These are phyloP conservation scores for Handroanthus guayacan DNA, from an alignment of 257 asterid genomes.

Conservation along the genomic window DNA sequence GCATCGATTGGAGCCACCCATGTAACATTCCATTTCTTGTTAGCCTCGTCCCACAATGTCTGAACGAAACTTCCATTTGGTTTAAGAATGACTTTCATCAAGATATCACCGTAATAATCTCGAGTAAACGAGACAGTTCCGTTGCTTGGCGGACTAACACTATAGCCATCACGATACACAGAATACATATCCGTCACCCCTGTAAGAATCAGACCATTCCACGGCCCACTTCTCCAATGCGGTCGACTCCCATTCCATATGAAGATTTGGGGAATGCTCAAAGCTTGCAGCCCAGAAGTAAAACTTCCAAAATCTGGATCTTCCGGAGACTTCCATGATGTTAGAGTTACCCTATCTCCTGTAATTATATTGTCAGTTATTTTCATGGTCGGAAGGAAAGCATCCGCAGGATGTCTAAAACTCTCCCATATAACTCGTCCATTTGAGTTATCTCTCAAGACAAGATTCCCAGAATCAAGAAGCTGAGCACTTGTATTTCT, in stretches of 20 bases:
- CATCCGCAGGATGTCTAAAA: conserved; percentile 43
- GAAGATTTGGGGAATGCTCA: conserved; percentile 42
- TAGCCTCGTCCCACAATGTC: conserved; percentile 32
- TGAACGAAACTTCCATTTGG: conserved; percentile 36
- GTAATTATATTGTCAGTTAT: conserved; percentile 28
- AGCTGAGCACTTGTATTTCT: conserved; percentile 46
- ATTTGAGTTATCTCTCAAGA: conserved; percentile 39
- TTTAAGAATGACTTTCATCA: conserved; percentile 18
- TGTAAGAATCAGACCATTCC: conserved; percentile 39
- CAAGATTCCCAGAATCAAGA: conserved; percentile 49
- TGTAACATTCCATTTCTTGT: conserved; percentile 30
- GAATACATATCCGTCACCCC: conserved; percentile 33
- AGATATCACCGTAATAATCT: conserved; percentile 19
- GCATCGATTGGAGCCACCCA: conserved; percentile 32
- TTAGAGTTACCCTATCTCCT: conserved; percentile 25
- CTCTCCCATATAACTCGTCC: conserved; percentile 51
- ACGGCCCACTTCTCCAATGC: conserved; percentile 49
- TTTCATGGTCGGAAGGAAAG: conserved; percentile 36
- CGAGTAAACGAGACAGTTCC: conserved; percentile 33
- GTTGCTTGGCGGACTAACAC: conserved; percentile 11
- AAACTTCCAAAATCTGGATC: conserved; percentile 45
- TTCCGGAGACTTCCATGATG: conserved; percentile 41
- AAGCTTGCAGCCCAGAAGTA: conserved; percentile 41
- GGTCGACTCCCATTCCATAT: conserved; percentile 40
- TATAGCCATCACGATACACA: conserved; percentile 25